These are phyloP conservation scores for Gossypium schwendimanii DNA, from an alignment of 441 rosid genomes.

Conservation along the genomic window DNA sequence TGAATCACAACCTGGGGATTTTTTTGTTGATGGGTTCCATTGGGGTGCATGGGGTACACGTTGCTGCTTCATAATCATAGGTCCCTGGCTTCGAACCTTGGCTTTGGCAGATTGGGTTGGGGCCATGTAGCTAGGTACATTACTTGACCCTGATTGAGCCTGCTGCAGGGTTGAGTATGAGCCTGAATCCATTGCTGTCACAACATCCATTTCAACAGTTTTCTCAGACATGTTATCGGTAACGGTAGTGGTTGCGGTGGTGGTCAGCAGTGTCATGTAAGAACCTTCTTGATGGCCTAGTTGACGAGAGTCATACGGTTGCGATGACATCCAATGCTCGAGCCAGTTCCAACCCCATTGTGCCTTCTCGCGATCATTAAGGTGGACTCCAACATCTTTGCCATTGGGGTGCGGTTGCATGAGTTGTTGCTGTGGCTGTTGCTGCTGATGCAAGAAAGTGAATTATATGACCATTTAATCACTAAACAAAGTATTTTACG, in stretches of 20 bases:
- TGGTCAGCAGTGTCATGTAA: constrained; percentile 43
- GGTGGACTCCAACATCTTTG: constrained; percentile 27
- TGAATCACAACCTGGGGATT: constrained; percentile 52
- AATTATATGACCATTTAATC: not conserved
- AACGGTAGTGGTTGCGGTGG: constrained; percentile 30
- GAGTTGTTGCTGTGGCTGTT: not conserved
- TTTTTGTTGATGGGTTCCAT: constrained; percentile 70
- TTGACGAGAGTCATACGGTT: constrained; percentile 40
- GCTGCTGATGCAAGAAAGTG: not conserved
- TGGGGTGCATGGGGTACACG: constrained; percentile 37
- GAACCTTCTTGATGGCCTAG: constrained; percentile 36
- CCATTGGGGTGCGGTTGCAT: constrained; percentile 23
- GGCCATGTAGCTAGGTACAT: constrained; percentile 78
- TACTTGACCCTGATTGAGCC: constrained; percentile 23
- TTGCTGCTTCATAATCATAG: constrained; percentile 27
- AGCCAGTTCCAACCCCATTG: constrained; percentile 93
- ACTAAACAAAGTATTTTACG: not conserved
- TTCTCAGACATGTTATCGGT: constrained; percentile 69
- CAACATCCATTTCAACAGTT: constrained; percentile 67
- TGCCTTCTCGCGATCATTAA: constrained; percentile 35
- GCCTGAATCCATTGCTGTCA: constrained; percentile 29
- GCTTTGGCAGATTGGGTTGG: constrained; percentile 86
- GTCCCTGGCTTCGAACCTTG: constrained; percentile 48
- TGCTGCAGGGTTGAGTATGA: constrained; percentile 31
- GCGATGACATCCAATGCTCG: constrained; percentile 88